Evolutionary conservation across 176 grass and related monocot species (phyloP), one percentile per base, ranked within the genome.

Genomic region (Eragrostis curvula): DNA sequence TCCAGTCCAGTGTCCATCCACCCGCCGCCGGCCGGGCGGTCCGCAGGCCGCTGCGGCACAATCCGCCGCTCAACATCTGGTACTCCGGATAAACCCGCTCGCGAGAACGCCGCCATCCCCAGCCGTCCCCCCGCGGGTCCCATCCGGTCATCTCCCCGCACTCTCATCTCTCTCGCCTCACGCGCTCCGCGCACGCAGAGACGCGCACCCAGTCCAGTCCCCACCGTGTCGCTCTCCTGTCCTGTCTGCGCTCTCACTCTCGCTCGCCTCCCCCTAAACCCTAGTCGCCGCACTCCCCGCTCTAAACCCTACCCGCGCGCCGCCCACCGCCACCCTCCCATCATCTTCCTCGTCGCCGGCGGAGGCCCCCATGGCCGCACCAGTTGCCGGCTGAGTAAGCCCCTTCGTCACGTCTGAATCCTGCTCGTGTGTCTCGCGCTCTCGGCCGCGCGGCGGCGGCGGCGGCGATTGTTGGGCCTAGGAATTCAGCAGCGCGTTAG

Each of bases 221-320:
- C 8, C 68, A 49, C 23, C 51, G 43, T 40, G 61, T 55, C 70
- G 25, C 71, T 29, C 63, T 51, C 66, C 27, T 0, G 46, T 9
- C 16, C 16, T 29, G 47, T 12, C 62, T 10, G 3, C 47, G 2
- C 65, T 6, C 73, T 65, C 65, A 51, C 67, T 49, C 52, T 29
- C 65, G 16, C 79, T 16, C 9, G 43, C 42, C 43, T 51, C 41
- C 27, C 65, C 32, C 74, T 89, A 91, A 91, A 89, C 89, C 92
- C 92, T 91, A 91, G 79, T 69, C 46, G 32, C 79, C 52, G 24
- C 36, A 45, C 58, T 28, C n/a, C 3, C 21, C 48, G 21, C 44
- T 32, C 79, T 55, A 89, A 86, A 86, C 83, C 83, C 71, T 49
- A 25, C 42, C 3, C 25, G 41, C 69, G 66, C 44, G 25, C 28